A percentile compares a stretch with the other conserved stretches of the same genome.
These are phyloP conservation scores for Nyctanthes arbortristis DNA, from an alignment of 257 asterid genomes.

Conservation along the genomic window DNA sequence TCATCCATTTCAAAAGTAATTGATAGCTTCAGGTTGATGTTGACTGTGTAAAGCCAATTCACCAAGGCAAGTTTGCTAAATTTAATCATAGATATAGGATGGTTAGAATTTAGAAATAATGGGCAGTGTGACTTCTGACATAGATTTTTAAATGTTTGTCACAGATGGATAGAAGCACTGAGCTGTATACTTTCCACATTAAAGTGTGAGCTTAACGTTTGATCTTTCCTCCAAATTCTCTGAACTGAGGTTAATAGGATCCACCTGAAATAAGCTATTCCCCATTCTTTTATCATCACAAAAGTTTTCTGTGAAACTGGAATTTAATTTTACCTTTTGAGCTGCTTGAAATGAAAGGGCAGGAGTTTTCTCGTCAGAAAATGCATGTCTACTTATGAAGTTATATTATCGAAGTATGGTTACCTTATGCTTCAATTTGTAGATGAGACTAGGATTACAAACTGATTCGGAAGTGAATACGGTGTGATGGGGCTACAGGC, in stretches of 20 bases:
- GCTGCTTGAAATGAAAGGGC: not conserved
- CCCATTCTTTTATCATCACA: not conserved
- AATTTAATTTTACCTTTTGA: not conserved
- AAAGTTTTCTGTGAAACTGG: not conserved
- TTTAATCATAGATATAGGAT: not conserved
- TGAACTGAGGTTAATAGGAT: not conserved
- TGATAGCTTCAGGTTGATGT: not conserved
- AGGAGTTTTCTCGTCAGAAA: not conserved
- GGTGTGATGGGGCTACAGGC: not conserved
- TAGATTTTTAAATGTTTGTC: not conserved
- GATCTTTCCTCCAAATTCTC: not conserved
- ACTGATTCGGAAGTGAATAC: not conserved
- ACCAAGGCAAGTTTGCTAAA: not conserved
- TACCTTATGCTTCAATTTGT: not conserved
- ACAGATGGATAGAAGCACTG: not conserved
- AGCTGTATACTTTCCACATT: not conserved
- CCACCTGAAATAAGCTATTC: not conserved
- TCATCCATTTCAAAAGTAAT: not conserved
- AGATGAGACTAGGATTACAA: not conserved
- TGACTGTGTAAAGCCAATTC: not conserved
- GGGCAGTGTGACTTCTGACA: not conserved
- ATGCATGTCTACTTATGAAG: not conserved
- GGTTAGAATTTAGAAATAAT: not conserved
- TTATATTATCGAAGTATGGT: not conserved
- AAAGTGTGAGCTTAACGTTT: not conserved